Conservation (phyloP, 2,329 filamentous ascomycete genomes). For the Colletotrichum incanum region DNA sequence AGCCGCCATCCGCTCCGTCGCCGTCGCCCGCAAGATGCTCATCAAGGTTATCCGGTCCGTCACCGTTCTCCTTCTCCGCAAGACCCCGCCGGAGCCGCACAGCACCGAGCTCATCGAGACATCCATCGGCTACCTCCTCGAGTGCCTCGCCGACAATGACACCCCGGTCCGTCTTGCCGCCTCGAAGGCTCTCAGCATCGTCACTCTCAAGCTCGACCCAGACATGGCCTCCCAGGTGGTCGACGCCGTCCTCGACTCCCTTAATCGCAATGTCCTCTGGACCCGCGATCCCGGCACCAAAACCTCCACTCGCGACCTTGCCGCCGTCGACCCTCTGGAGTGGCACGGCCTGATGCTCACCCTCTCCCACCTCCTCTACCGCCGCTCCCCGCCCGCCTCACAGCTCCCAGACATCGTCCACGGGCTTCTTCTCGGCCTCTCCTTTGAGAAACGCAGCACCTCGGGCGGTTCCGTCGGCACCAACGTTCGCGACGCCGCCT, state of each 20-base stretch:
- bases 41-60: constrained; percentile 89
- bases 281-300: constrained; percentile 56
- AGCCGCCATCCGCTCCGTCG: constrained; percentile 76
- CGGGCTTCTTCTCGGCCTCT: constrained; percentile 83
- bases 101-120: constrained; percentile 79
- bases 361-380: constrained; percentile 88
- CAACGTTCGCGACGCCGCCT: constrained; percentile 94
- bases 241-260: constrained; percentile 85
- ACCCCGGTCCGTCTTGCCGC: constrained; percentile 92
- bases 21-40: constrained; percentile 84
- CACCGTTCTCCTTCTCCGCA: constrained; percentile 75
- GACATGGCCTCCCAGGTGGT: constrained; percentile 91
- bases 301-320: constrained; percentile 70
- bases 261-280: constrained; percentile 72
- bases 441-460: constrained; percentile 89
- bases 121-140: constrained; percentile 85
- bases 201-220: constrained; percentile 83
- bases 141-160: constrained; percentile 86
- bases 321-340: constrained; percentile 83
- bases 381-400: constrained; percentile 81
- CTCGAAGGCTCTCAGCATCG: constrained; percentile 91
- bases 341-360: constrained; percentile 97
- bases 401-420: constrained; percentile 83
- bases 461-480: constrained; percentile 89
- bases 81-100: constrained; percentile 56